A percentile compares a stretch with the other conserved stretches of the same genome.
These are phyloP conservation scores for Lachancea kluyveri DNA, from an alignment of 805 yeast genomes.

Conservation along the genomic window DNA sequence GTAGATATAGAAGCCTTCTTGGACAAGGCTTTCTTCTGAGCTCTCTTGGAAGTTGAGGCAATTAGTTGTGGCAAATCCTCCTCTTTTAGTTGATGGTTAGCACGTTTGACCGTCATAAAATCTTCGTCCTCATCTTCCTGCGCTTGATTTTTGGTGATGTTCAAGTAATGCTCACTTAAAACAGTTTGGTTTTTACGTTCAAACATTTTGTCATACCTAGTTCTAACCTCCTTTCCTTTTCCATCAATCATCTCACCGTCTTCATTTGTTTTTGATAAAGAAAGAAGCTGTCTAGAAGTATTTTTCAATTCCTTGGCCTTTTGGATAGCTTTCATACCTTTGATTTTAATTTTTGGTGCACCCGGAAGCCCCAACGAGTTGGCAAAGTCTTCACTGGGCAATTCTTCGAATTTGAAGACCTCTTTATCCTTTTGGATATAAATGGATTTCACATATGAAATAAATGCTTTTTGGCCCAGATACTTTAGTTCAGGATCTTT, in stretches of 20 bases:
- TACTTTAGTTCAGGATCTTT: slow-evolving; percentile 88
- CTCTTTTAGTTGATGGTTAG: slow-evolving; percentile 63
- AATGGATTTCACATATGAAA: slow-evolving; percentile 81
- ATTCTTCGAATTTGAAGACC: slow-evolving; percentile 67
- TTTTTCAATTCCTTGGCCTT: slow-evolving; percentile 70
- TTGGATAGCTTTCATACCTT: slow-evolving; percentile 38
- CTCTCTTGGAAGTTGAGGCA: slow-evolving; percentile 73
- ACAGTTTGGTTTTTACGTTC: slow-evolving; percentile 91
- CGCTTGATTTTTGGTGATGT: slow-evolving; percentile 48
- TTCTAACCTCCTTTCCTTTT: slow-evolving; percentile 44
- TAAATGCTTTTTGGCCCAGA: slow-evolving; percentile 91
- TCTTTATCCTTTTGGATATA: slow-evolving; percentile 83
- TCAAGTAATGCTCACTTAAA: slow-evolving; percentile 79
- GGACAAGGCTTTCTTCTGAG: slow-evolving; percentile 78
- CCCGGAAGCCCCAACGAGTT: slow-evolving; percentile 89
- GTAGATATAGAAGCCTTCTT: slow-evolving; percentile 63
- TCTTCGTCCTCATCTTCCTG: slow-evolving; percentile 48
- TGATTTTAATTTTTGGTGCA: slow-evolving; percentile 84
- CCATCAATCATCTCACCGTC: slow-evolving; percentile 53
- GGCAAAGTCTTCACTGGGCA: slow-evolving; percentile 83
- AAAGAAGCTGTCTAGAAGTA: slow-evolving; percentile 62
- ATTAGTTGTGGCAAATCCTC: slow-evolving; percentile 57
- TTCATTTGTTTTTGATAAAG: slow-evolving; percentile 49
- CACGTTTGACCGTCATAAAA: slow-evolving; percentile 74
- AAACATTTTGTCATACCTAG: slow-evolving; percentile 93